Base-by-base conservation (phyloP, 805 yeast species). In the Saccharomycopsis sp. region DNA sequence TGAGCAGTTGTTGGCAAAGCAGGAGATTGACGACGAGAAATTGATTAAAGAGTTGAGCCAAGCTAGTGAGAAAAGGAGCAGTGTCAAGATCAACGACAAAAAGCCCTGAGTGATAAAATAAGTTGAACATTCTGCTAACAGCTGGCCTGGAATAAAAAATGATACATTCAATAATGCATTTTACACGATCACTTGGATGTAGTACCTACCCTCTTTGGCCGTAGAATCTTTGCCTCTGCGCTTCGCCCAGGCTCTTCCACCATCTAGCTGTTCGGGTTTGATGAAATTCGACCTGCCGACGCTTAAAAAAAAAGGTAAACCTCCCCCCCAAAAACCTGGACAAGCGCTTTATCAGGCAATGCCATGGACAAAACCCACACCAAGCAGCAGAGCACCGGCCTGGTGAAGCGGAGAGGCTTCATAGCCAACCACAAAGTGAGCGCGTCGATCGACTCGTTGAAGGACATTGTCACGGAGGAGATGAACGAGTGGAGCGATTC, bases 1-100 rank as follows among this genome's bases (percentile, higher is more conserved):
- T 21, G 34, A 45, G 4, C 42, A 43, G 26, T 10, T 8, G 17
- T 21, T 41, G 22, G 27, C 31, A 7, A 16, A 32, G 15, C 45
- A 47, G 26, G 46, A 30, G 22, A 35, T 31, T 4, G 36, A 36
- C 5, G 48, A 47, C 25, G 30, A 37, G 12, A 13, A 37, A 16
- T 30, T 41, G 19, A 26, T 43, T 10, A 16, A 26, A 4, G 23
- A 17, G 10, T 31, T 43, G 22, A 35, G 17, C 6, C 29, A 23
- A 21, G 25, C 32, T 16, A 38, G 37, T 36, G 25, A 33, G 38
- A 34, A 21, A 32, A 21, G 30, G 25, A 20, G 16, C 15, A 13
- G 16, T 16, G 2, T n/a, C 27, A 18, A 35, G 5, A 20, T 16
- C 2, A 30, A 25, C 5, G 25, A 23, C 12, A n/a, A n/a, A n/a